A percentile compares a stretch with the other conserved stretches of the same genome.
phyloP scores from a whole-genome alignment of 495 filamentous ascomycete species.

The Penicillium cosmopolitanum region DNA sequence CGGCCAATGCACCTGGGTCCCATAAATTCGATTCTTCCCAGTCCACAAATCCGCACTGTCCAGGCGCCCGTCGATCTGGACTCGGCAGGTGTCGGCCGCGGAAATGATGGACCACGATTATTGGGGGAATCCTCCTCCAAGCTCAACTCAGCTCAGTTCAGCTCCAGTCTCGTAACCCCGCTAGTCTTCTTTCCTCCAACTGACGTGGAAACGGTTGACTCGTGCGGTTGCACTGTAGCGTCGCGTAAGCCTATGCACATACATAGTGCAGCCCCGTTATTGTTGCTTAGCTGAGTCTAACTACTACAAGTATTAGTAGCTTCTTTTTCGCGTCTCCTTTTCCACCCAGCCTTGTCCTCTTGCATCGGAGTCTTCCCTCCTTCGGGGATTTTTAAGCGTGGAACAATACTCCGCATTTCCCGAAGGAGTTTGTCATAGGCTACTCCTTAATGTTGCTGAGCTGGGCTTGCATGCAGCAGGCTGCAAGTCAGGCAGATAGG shows the following conservation, averaged over 20 bases:
- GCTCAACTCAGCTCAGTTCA: too few species aligned
- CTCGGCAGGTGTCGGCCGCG: background rate
- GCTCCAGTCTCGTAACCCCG: background rate
- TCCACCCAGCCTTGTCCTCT: background rate
- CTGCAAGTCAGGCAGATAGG: background rate
- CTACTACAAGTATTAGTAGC: background rate
- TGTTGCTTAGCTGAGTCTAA: background rate
- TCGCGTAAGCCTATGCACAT: too few species aligned
- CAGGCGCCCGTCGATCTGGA: background rate
- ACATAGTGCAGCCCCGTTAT: too few species aligned
- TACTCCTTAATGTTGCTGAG: background rate
- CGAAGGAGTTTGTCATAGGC: background rate
- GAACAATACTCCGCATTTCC: background rate
- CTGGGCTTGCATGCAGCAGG: background rate
- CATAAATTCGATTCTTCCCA: background rate
- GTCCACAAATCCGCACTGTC: background rate
- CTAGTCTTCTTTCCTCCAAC: background rate
- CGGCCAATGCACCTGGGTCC: slow-evolving; percentile 1
- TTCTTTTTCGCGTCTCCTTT: background rate
- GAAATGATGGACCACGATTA: background rate
- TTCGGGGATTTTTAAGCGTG: background rate
- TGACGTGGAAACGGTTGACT: slow-evolving; percentile 4
- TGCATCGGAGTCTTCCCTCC: background rate
- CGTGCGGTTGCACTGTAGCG: background rate
- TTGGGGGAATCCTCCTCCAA: too few species aligned